Evolutionary conservation across 2,329 filamentous ascomycete species (phyloP).

Genomic region (Neonectria neomacrospora): DNA sequence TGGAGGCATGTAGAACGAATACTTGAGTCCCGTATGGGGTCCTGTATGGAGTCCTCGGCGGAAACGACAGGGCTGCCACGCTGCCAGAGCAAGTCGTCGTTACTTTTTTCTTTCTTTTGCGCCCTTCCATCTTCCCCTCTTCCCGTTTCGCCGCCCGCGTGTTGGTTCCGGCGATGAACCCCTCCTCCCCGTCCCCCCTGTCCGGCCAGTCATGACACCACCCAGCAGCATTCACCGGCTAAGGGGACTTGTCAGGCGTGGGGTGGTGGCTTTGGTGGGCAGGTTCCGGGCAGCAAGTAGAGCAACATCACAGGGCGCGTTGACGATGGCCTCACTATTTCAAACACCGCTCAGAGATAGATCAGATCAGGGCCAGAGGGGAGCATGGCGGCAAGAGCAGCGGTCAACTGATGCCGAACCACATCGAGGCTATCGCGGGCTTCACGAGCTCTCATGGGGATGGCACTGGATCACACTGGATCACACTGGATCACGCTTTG

Average conservation of each 20-base stretch:
- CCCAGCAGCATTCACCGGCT: slow-evolving; percentile 35
- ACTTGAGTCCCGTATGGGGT: slow-evolving; percentile 16
- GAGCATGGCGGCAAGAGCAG: slow-evolving; percentile 34
- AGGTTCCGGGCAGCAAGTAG: slow-evolving; percentile 36
- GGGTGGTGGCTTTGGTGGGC: slow-evolving; percentile 41
- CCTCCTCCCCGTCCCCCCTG: slow-evolving; percentile 21
- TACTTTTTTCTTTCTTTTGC: slow-evolving; percentile 30
- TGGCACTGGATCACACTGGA: background rate
- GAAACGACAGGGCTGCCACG: slow-evolving; percentile 32
- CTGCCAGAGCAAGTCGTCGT: slow-evolving; percentile 31
- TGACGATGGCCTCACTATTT: slow-evolving; percentile 43
- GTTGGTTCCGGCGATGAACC: slow-evolving; percentile 35
- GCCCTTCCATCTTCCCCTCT: slow-evolving; percentile 19
- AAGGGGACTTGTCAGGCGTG: slow-evolving; percentile 32
- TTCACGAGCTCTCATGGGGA: slow-evolving; percentile 26
- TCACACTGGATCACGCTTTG: background rate
- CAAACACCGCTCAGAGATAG: slow-evolving; percentile 36
- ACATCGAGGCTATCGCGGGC: slow-evolving; percentile 37
- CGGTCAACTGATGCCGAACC: slow-evolving; percentile 43
- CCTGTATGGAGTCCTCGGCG: slow-evolving; percentile 10
- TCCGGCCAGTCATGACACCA: slow-evolving; percentile 42
- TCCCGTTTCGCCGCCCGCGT: slow-evolving; percentile 36
- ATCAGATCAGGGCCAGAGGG: slow-evolving; percentile 40
- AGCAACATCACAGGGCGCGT: slow-evolving; percentile 39
- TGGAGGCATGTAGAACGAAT: slow-evolving; percentile 5